A percentile compares a stretch with the other conserved stretches of the same genome.
phyloP scores from a whole-genome alignment of 164 flowering plant genomes.

The Tetracentron sinense region DNA sequence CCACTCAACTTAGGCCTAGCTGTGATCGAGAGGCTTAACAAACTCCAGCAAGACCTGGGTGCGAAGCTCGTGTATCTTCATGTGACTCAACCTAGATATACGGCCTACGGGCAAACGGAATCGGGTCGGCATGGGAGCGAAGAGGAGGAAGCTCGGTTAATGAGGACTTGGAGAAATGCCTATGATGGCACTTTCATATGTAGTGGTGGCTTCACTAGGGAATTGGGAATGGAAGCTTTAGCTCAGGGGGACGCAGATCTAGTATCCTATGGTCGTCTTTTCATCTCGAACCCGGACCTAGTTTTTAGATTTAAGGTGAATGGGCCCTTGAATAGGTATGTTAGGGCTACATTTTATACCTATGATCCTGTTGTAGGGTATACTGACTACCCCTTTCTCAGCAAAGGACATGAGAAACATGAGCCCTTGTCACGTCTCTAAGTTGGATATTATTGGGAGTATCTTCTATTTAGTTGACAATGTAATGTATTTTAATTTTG shows the following conservation, averaged over 20 bases:
- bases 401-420: slow-evolving; percentile 3
- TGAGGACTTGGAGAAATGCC: slow-evolving; percentile 41
- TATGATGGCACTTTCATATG: slow-evolving; percentile 53
- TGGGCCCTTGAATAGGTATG: slow-evolving; percentile 47
- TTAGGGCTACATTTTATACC: slow-evolving; percentile 54
- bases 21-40: slow-evolving; percentile 47
- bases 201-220: slow-evolving; percentile 56
- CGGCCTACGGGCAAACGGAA: slow-evolving; percentile 51
- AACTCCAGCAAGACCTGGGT: slow-evolving; percentile 31
- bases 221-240: slow-evolving; percentile 50
- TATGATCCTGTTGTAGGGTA: slow-evolving; percentile 60
- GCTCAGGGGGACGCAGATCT: slow-evolving; percentile 58
- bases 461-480: no score
- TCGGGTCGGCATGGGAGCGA: slow-evolving; percentile 44
- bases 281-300: slow-evolving; percentile 61
- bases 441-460: not conserved
- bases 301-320: slow-evolving; percentile 40
- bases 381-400: slow-evolving; percentile 46
- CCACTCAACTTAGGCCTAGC: slow-evolving; percentile 53
- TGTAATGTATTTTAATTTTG: no score
- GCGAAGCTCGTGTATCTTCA: slow-evolving; percentile 46
- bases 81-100: slow-evolving; percentile 60
- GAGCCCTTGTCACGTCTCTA: slow-evolving; percentile 6
- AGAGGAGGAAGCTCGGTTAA: slow-evolving; percentile 41
- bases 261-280: slow-evolving; percentile 55